phyloP scores from a whole-genome alignment of 2,329 filamentous ascomycete species.

The Colletotrichum tropicicola region DNA sequence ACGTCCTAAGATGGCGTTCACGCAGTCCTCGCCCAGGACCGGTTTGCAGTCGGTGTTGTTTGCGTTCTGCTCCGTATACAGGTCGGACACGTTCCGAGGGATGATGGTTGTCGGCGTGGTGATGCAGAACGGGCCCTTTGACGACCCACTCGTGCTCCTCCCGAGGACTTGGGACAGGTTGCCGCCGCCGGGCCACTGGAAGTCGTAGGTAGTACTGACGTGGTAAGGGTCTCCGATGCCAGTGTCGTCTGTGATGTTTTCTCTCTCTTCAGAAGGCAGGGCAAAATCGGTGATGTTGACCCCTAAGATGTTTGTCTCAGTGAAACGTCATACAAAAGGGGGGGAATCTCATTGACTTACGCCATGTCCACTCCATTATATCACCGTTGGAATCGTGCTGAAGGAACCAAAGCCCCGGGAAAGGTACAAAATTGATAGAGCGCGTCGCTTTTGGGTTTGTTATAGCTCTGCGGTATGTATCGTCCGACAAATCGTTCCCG shows the following conservation, averaged over 20 bases:
- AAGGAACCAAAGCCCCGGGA: not conserved
- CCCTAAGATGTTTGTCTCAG: not conserved
- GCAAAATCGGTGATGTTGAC: slow-evolving; percentile 8
- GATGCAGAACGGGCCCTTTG: slow-evolving; percentile 8
- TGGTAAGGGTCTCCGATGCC: not conserved
- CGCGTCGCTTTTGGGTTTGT: not conserved
- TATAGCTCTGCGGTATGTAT: not conserved
- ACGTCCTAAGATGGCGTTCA: not conserved
- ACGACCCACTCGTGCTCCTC: not conserved
- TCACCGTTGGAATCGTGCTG: not conserved
- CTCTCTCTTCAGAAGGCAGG: not conserved
- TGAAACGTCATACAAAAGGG: too few species aligned
- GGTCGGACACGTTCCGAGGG: slow-evolving; percentile 24
- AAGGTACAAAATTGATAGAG: not conserved
- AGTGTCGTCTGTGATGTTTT: not conserved
- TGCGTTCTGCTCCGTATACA: not conserved
- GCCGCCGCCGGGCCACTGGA: not conserved
- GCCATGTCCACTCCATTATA: slow-evolving; percentile 5
- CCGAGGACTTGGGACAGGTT: not conserved
- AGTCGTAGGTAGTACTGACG: slow-evolving; percentile 12
- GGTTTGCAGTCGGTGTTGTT: slow-evolving; percentile 3
- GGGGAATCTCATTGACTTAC: not conserved
- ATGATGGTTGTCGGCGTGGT: slow-evolving; percentile 8
- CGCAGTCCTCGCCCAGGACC: slow-evolving; percentile 1
- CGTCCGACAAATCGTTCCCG: not conserved